A percentile compares a stretch with the other conserved stretches of the same genome.
phyloP scores from a whole-genome alignment of 2,329 filamentous ascomycete species.

The Zasmidium cellare region DNA sequence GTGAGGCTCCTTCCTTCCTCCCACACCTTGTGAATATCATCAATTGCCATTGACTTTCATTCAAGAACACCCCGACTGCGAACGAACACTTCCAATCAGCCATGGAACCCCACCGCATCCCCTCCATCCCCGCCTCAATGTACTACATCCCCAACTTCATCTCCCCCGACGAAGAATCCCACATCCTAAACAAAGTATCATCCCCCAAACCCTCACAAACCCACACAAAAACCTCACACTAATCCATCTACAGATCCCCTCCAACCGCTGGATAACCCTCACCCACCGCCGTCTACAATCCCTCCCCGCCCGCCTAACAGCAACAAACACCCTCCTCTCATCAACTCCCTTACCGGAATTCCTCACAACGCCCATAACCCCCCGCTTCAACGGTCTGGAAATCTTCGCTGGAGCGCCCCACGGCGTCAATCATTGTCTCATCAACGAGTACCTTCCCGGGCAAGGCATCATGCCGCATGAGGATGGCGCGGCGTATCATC shows the following conservation, averaged over 20 bases:
- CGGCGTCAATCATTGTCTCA: conserved; percentile 83
- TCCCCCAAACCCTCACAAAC: not conserved
- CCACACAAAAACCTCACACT: too few species aligned
- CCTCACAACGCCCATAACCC: conserved; percentile 69
- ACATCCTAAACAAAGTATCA: conserved; percentile 69
- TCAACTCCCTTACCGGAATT: conserved; percentile 69
- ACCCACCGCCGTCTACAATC: conserved; percentile 88
- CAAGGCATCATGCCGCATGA: conserved; percentile 98
- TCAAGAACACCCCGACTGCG: too few species aligned
- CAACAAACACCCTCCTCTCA: conserved; percentile 71
- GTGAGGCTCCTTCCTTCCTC: too few species aligned
- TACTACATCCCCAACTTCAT: conserved; percentile 91
- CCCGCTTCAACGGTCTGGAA: conserved; percentile 50
- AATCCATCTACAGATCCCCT: conserved; percentile 50
- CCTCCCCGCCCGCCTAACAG: conserved; percentile 80
- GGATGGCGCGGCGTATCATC: conserved; percentile 84
- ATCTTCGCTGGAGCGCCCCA: conserved; percentile 70
- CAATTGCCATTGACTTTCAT: not conserved
- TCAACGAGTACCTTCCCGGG: conserved; percentile 87
- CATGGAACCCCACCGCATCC: conserved; percentile 22
- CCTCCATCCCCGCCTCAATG: conserved; percentile 49
- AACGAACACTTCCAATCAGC: not conserved
- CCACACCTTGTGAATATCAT: not conserved
- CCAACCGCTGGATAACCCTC: conserved; percentile 76
- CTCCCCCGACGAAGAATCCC: conserved; percentile 68